Percentiles rank a stretch among this genome's conserved stretches.
phyloP scores from a whole-genome alignment of 139 green algal species.

The Chlamydomonas applanata region DNA sequence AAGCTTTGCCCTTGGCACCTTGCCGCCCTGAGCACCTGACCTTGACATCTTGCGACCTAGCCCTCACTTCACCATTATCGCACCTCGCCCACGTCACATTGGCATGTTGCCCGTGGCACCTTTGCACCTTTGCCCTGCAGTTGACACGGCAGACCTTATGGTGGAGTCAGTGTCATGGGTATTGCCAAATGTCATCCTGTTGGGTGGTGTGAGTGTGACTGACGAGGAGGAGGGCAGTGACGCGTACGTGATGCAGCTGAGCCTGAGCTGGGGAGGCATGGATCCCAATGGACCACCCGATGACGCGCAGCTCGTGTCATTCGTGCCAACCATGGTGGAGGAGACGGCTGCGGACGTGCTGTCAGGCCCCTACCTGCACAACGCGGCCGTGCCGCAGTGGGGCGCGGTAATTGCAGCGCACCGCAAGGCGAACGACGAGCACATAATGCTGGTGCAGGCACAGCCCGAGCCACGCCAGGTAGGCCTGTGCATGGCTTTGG shows the following conservation, averaged over 20 bases:
- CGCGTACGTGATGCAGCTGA: neutral
- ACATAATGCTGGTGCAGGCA: slow-evolving; percentile 43
- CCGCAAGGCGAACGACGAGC: slow-evolving; percentile 54
- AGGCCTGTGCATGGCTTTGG: too few relatives aligned
- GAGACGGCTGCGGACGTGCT: slow-evolving; percentile 12
- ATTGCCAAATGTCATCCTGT: neutral
- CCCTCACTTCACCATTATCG: too few relatives aligned
- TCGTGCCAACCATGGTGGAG: neutral
- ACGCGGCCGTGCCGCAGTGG: slow-evolving; percentile 29
- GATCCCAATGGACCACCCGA: neutral
- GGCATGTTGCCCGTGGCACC: too few relatives aligned
- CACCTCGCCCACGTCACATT: too few relatives aligned
- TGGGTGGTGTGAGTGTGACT: neutral
- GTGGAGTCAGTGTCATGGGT: slow-evolving; percentile 17
- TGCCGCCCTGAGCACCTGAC: too few relatives aligned
- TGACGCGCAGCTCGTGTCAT: neutral
- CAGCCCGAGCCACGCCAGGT: too few relatives aligned
- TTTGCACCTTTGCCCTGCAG: too few relatives aligned
- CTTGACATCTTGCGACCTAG: too few relatives aligned
- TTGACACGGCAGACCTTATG: slow-evolving; percentile 1
- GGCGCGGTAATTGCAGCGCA: slow-evolving; percentile 36
- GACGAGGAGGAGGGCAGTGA: neutral
- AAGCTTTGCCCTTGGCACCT: too few relatives aligned
- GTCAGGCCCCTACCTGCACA: slow-evolving; percentile 36
- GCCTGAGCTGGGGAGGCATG: neutral